Base-by-base conservation (phyloP, 2,329 filamentous ascomycete species). In the Trichoderma simmonsii region DNA sequence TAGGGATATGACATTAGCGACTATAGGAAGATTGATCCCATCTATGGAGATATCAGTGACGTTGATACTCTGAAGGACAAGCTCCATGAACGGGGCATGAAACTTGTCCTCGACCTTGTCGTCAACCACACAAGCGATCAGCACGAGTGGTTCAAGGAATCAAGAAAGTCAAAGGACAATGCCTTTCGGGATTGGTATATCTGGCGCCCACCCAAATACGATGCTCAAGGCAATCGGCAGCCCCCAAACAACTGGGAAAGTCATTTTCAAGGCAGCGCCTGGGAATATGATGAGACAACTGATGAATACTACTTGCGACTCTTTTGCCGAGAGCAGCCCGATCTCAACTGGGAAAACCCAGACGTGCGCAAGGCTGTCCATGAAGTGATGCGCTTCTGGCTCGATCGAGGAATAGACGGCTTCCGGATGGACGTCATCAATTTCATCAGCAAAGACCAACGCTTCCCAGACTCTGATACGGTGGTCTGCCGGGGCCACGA, bases 301-400 rank as follows among this genome's bases (percentile, higher is more conserved):
- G 79, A 81, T 12, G 84, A 87, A 74, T 87, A 86, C 77, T 88
- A 93, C 77, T 87, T 94, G 1, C 88, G 89, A 73, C 86, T 94
- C 34, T 95, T 93, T 80, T 88, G 88, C 56, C 86, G 86, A 5
- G 88, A 91, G 75, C 92, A 94, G 78, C 92, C 92, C 0, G 92
- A 94, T 75, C 86, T 95, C 54, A 94, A 94, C 81, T 94, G 92
- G 92, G 90, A 93, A 77, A 91, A 91, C 76, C 85, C 85, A 0
- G 86, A 86, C 0, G 89, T 92, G 3, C 86, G 91, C 39, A 81
- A 86, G 70, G 90, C 90, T 2, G 89, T 93, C 2, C 90, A 93
- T 78, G 84, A 90, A 54, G 86, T 90, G 26, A 91, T 93, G 85
- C 86, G 86, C 26, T 94, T 94, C 81, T 94, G 92, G 92, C 86